Percentiles rank a stretch among this genome's conserved stretches.
Evolutionary conservation across 2,329 filamentous ascomycete species (phyloP).

Genomic region (Ascosphaera acerosa): DNA sequence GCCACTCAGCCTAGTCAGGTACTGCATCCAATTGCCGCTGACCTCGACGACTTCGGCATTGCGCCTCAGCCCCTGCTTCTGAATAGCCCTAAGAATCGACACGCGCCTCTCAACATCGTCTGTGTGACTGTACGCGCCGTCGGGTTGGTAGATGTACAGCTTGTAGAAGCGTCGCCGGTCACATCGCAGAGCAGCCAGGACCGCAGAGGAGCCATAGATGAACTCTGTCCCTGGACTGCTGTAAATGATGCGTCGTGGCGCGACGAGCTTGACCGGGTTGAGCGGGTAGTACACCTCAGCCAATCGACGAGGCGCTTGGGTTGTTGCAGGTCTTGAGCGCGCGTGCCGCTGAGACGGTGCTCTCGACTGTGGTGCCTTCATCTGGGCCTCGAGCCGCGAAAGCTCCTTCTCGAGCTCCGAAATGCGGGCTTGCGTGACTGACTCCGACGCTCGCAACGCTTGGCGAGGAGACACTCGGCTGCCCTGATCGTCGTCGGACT

Average conservation of each 20-base stretch:
- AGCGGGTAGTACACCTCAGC: background rate
- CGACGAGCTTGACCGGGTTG: conserved; percentile 10
- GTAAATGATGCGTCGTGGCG: conserved; percentile 31
- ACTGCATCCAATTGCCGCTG: conserved; percentile 32
- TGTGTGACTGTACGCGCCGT: conserved; percentile 27
- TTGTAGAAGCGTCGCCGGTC: conserved; percentile 52
- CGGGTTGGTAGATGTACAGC: conserved; percentile 42
- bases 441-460: no score
- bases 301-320: background rate
- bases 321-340: no score
- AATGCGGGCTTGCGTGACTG: no score
- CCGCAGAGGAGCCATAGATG: conserved; percentile 60
- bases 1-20: conserved; percentile 62
- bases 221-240: conserved; percentile 80
- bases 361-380: no score
- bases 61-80: conserved; percentile 16
- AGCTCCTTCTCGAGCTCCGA: no score
- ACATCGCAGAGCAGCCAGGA: conserved; percentile 50
- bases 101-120: conserved; percentile 20
- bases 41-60: conserved; percentile 34
- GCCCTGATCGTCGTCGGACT: no score
- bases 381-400: no score
- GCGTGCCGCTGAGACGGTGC: no score
- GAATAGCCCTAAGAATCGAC: conserved; percentile 8
- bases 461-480: no score